These are phyloP conservation scores for Stentor coeruleus DNA, from an alignment of 73 alveolate species.

Conservation along the genomic window DNA sequence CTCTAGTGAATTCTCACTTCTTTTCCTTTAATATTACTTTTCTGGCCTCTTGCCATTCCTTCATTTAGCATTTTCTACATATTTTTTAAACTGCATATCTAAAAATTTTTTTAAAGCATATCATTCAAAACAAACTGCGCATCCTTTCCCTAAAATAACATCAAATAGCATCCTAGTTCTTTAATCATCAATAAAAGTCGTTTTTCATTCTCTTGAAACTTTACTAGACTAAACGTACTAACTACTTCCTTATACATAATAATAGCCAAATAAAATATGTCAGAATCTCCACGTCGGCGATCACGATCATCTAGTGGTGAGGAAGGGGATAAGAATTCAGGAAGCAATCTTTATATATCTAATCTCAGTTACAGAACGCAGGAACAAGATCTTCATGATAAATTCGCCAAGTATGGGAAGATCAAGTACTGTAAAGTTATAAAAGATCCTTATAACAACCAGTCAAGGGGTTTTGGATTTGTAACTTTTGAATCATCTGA, in stretches of 20 bases:
- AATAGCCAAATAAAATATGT: background rate
- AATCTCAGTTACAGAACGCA: background rate
- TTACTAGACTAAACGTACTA: too few relatives aligned
- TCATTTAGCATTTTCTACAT: too few relatives aligned
- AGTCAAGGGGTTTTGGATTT: constrained; percentile 21
- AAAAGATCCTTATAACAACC: constrained; percentile 17
- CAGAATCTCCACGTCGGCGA: background rate
- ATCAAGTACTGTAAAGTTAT: background rate
- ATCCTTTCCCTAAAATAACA: too few relatives aligned
- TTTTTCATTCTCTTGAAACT: background rate
- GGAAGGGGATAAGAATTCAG: background rate
- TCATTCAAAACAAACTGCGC: too few relatives aligned
- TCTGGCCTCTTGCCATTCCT: too few relatives aligned
- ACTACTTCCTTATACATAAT: too few relatives aligned
- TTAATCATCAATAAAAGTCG: too few relatives aligned
- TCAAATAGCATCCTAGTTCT: too few relatives aligned
- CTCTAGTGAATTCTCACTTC: too few relatives aligned
- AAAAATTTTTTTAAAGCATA: too few relatives aligned
- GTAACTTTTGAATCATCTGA: constrained; percentile 23
- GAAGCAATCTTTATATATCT: constrained; percentile 15
- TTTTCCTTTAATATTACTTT: too few relatives aligned
- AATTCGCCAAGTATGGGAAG: constrained; percentile 11
- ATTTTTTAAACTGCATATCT: too few relatives aligned
- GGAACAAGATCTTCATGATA: constrained; percentile 7
- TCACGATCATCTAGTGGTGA: background rate